phyloP scores from a whole-genome alignment of 495 filamentous ascomycete species.

The Staphylotrichum tortipilum region DNA sequence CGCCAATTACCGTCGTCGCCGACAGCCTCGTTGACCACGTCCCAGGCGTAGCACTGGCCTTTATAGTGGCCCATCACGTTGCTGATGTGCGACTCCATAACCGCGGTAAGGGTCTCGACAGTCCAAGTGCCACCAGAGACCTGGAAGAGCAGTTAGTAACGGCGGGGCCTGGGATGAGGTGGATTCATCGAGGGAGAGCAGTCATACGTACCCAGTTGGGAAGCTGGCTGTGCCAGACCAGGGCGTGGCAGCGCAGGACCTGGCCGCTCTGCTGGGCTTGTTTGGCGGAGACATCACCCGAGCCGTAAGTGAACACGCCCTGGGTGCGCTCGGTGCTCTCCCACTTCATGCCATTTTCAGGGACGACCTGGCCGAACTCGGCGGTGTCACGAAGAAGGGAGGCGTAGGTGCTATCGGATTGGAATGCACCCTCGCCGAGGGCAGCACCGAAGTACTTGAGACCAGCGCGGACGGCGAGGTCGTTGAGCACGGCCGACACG shows the following conservation, averaged over 20 bases:
- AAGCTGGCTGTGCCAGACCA: conserved; percentile 56
- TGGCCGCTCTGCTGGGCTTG: conserved; percentile 46
- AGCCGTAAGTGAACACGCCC: conserved; percentile 42
- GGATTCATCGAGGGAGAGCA: not conserved
- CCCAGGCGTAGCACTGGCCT: conserved; percentile 41
- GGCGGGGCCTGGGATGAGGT: no score
- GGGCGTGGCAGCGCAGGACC: conserved; percentile 48
- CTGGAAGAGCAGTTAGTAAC: conserved; percentile 6
- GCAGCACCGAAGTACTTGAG: conserved; percentile 52
- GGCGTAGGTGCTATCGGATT: conserved; percentile 43
- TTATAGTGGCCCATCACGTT: conserved; percentile 49
- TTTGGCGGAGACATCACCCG: conserved; percentile 42
- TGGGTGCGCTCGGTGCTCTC: conserved; percentile 32
- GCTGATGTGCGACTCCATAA: conserved; percentile 40
- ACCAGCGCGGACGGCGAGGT: conserved; percentile 44
- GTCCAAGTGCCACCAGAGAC: conserved; percentile 44
- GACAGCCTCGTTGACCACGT: conserved; percentile 49
- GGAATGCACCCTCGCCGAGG: conserved; percentile 45
- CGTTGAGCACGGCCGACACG: conserved; percentile 36
- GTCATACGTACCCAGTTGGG: conserved; percentile 39
- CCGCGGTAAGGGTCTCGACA: conserved; percentile 39
- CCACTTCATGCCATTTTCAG: conserved; percentile 53
- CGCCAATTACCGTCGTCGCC: conserved; percentile 36
- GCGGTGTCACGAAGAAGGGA: conserved; percentile 36
- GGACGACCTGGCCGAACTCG: conserved; percentile 53